A percentile compares a stretch with the other conserved stretches of the same genome.
phyloP scores from a whole-genome alignment of 116 monocot genomes.

The Phalaenopsis hybrid region DNA sequence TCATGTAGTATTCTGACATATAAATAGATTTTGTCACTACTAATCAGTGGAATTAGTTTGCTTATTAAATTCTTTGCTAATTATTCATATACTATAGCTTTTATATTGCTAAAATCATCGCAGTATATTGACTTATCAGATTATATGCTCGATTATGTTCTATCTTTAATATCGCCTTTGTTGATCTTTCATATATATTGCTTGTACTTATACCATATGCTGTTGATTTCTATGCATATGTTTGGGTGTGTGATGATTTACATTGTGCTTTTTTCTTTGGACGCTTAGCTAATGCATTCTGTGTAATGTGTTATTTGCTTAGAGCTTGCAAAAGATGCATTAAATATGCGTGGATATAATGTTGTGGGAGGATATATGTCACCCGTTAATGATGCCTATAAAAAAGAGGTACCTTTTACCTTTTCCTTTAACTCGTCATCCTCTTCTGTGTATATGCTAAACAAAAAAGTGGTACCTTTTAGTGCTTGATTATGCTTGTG shows the following conservation, averaged over 20 bases:
- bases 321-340: slow-evolving; percentile 84
- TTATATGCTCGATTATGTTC: background rate
- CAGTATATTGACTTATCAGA: background rate
- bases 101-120: background rate
- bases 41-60: background rate
- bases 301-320: slow-evolving; percentile 4
- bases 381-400: slow-evolving; percentile 86
- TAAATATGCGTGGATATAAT: slow-evolving; percentile 40
- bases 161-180: background rate
- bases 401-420: slow-evolving; percentile 50
- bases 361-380: slow-evolving; percentile 85
- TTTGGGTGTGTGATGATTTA: background rate
- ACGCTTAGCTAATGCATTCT: slow-evolving; percentile 4
- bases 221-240: background rate
- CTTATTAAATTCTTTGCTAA: background rate
- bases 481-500: background rate
- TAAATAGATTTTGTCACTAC: background rate
- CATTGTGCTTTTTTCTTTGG: background rate
- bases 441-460: background rate
- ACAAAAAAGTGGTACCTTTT: no score
- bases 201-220: background rate
- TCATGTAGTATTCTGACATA: background rate
- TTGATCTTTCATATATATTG: background rate
- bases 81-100: background rate
- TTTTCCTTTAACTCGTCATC: background rate